A percentile compares a stretch with the other conserved stretches of the same genome.
Evolutionary conservation across 2,329 filamentous ascomycete genomes (phyloP).

Genomic region (Fusarium pseudograminearum): DNA sequence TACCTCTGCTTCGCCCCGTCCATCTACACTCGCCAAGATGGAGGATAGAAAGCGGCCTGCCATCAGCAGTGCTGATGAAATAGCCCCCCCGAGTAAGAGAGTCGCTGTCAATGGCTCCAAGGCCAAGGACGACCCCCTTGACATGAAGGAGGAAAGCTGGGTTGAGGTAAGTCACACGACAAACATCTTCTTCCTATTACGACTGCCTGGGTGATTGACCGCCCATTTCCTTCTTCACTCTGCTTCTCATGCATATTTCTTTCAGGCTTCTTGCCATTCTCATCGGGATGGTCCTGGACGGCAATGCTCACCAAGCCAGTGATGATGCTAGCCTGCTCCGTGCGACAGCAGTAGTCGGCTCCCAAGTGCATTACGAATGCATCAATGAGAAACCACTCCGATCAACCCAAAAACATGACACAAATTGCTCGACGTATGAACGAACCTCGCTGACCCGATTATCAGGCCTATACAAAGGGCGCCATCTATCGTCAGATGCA

Average conservation of each 20-base stretch:
- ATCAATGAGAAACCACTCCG: slow-evolving; percentile 39
- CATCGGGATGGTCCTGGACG: slow-evolving; percentile 49
- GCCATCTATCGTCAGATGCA: slow-evolving; percentile 98
- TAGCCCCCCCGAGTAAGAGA: slow-evolving; percentile 90
- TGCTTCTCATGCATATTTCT: slow-evolving; percentile 27
- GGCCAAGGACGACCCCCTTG: slow-evolving; percentile 65
- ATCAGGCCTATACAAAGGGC: slow-evolving; percentile 74
- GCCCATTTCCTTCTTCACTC: slow-evolving; percentile 18
- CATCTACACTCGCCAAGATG: slow-evolving; percentile 93
- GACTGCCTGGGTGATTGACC: slow-evolving; percentile 29
- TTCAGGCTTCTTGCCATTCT: slow-evolving; percentile 45
- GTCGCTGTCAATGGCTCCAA: slow-evolving; percentile 86
- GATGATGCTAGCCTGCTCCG: slow-evolving; percentile 51
- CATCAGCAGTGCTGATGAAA: slow-evolving; percentile 81
- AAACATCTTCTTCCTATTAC: slow-evolving; percentile 43
- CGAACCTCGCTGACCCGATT: slow-evolving; percentile 45
- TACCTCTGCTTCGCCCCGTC: slow-evolving; percentile 76
- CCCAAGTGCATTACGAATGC: slow-evolving; percentile 42
- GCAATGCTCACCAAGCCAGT: slow-evolving; percentile 55
- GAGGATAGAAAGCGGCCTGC: slow-evolving; percentile 99
- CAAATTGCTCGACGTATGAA: slow-evolving; percentile 40
- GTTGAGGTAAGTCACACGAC: slow-evolving; percentile 70
- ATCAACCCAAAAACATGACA: slow-evolving; percentile 34
- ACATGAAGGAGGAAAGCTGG: slow-evolving; percentile 71
- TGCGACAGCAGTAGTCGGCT: slow-evolving; percentile 51